Conservation (phyloP, 163 green algal species). For the Botryococcus braunii region DNA sequence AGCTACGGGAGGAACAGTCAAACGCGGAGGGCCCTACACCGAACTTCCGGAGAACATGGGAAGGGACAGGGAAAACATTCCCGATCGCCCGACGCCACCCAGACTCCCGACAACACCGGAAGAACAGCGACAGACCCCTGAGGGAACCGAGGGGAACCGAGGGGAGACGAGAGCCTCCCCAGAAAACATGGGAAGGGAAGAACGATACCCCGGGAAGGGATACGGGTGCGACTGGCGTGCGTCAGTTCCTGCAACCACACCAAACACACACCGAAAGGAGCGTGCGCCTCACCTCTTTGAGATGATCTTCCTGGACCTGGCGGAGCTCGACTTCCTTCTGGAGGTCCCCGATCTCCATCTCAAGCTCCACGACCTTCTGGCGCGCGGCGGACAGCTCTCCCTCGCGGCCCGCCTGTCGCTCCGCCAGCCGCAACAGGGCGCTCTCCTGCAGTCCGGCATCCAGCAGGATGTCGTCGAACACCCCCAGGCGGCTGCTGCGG, state of each 20-base stretch:
- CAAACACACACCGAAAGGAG: too few species aligned
- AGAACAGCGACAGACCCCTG: too few species aligned
- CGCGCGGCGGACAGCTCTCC: constrained; percentile 24
- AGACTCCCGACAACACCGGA: too few species aligned
- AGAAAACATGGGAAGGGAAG: too few species aligned
- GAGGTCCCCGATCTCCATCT: constrained; percentile 24
- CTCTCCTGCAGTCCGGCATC: constrained; percentile 22
- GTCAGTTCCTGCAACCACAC: background rate
- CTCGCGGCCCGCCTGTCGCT: constrained; percentile 22
- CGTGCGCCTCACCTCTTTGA: constrained; percentile 51
- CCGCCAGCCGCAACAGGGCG: constrained; percentile 23
- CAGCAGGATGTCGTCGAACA: background rate
- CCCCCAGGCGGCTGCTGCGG: constrained; percentile 4
- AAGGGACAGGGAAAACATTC: too few species aligned
- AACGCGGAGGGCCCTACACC: too few species aligned
- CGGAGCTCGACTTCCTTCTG: constrained; percentile 32
- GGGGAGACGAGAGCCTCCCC: too few species aligned
- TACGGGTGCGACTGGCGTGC: background rate
- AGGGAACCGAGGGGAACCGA: too few species aligned
- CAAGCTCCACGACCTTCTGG: constrained; percentile 14
- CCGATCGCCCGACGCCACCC: too few species aligned
- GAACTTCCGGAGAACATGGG: too few species aligned
- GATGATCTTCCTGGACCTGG: constrained; percentile 47
- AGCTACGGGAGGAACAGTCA: too few species aligned
- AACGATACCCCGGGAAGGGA: too few species aligned